phyloP scores from a whole-genome alignment of 169 alveolate genomes.

The Plasmodium yoelii region DNA sequence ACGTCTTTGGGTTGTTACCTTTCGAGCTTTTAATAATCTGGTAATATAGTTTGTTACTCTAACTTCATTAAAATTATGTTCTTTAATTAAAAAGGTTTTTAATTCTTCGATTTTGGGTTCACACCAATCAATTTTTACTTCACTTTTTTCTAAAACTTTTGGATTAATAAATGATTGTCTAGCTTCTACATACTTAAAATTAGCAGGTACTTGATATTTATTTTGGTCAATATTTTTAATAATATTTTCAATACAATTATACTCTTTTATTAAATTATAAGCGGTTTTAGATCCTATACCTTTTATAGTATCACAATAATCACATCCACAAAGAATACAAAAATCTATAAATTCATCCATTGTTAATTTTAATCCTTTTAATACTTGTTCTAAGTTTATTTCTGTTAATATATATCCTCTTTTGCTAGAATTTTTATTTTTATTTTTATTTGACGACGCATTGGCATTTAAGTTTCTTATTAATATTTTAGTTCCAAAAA shows the following conservation, averaged over 20 bases:
- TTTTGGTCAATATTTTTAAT: conserved; percentile 83
- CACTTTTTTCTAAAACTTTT: conserved; percentile 77
- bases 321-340: conserved; percentile 99
- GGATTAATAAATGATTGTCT: conserved; percentile 86
- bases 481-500: conserved; percentile 93
- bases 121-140: conserved; percentile 80
- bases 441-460: conserved; percentile 79
- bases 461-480: conserved; percentile 82
- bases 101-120: conserved; percentile 86
- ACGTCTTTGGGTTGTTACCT: conserved; percentile 79
- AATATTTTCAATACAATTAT: conserved; percentile 91
- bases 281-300: conserved; percentile 98
- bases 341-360: conserved; percentile 96
- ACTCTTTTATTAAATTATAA: conserved; percentile 91
- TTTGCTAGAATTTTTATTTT: conserved; percentile 42
- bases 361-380: conserved; percentile 87
- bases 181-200: conserved; percentile 83
- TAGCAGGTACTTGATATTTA: conserved; percentile 75
- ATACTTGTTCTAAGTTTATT: conserved; percentile 84
- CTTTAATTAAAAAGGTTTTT: conserved; percentile 85
- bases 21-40: conserved; percentile 78
- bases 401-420: conserved; percentile 80
- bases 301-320: conserved; percentile 94
- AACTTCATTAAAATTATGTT: conserved; percentile 84
- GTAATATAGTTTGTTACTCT: conserved; percentile 85